Percentiles rank a stretch among this genome's conserved stretches.
Conservation (phyloP, 805 yeast genomes). For the Teunomyces gatunensis region DNA sequence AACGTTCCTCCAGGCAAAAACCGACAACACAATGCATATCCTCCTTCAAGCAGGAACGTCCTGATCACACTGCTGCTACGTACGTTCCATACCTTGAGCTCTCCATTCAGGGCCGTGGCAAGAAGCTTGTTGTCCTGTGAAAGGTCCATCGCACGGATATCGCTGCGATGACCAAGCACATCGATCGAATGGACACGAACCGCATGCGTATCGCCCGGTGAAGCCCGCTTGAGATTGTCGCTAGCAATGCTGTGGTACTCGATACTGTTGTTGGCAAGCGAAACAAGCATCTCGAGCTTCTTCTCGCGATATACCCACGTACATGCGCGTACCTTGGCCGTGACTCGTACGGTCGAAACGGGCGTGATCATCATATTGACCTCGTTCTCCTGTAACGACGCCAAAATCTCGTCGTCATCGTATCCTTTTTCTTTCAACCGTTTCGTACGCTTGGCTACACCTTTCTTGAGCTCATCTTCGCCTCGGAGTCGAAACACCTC, state of each 20-base stretch:
- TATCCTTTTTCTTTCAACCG: conserved; percentile 73
- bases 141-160: conserved; percentile 77
- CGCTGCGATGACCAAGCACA: conserved; percentile 83
- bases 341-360: conserved; percentile 63
- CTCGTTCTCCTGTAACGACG: conserved; percentile 41
- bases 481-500: conserved; percentile 79
- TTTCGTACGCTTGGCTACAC: conserved; percentile 71
- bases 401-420: conserved; percentile 53
- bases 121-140: conserved; percentile 77
- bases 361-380: conserved; percentile 64
- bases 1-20: conserved; percentile 91
- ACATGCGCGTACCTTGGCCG: conserved; percentile 60
- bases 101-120: conserved; percentile 89
- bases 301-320: conserved; percentile 58
- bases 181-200: conserved; percentile 61
- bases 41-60: conserved; percentile 69
- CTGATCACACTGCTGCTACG: conserved; percentile 72
- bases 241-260: conserved; percentile 61
- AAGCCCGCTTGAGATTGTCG: conserved; percentile 52
- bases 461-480: conserved; percentile 74
- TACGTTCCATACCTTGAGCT: conserved; percentile 84
- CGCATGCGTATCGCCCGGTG: conserved; percentile 40
- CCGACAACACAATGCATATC: conserved; percentile 75
- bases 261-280: conserved; percentile 71
- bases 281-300: conserved; percentile 56